phyloP scores from a whole-genome alignment of 1,284 basidiomycete species.

The Tilletia indica region DNA sequence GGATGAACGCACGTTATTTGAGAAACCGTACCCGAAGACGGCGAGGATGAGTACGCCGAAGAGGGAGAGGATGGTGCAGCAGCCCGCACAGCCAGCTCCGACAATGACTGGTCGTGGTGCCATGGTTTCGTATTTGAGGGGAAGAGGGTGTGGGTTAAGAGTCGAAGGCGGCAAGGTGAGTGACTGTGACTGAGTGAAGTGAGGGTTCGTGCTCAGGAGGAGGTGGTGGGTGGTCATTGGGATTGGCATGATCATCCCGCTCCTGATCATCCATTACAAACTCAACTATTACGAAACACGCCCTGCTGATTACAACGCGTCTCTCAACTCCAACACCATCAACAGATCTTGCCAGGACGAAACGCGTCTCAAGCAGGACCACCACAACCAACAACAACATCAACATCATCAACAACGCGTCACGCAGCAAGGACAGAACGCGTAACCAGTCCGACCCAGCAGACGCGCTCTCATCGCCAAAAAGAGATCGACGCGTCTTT shows the following conservation, averaged over 20 bases:
- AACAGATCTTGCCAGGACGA: not conserved
- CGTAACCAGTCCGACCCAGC: no score
- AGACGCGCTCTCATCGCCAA: no score
- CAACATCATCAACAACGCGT: no score
- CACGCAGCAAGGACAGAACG: no score
- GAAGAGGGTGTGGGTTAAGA: not conserved
- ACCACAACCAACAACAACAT: conserved; percentile 1
- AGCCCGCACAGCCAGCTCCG: conserved; percentile 53
- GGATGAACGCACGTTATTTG: not conserved
- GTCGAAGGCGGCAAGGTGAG: not conserved
- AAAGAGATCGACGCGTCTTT: no score
- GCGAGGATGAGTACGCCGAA: conserved; percentile 62
- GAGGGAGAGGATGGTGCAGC: conserved; percentile 61
- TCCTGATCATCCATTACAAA: no score
- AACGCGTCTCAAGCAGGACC: not conserved
- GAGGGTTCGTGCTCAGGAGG: conserved; percentile 7
- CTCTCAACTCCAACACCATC: not conserved
- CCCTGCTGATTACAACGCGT: conserved; percentile 4
- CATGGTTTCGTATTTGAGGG: not conserved
- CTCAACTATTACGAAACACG: no score
- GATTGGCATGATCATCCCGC: not conserved
- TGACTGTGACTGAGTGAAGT: not conserved
- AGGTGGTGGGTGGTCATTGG: not conserved
- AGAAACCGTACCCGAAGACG: conserved; percentile 47
- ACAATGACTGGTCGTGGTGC: conserved; percentile 13